Conservation (phyloP, 73 alveolate genomes). For the Paramecium sonneborni region DNA sequence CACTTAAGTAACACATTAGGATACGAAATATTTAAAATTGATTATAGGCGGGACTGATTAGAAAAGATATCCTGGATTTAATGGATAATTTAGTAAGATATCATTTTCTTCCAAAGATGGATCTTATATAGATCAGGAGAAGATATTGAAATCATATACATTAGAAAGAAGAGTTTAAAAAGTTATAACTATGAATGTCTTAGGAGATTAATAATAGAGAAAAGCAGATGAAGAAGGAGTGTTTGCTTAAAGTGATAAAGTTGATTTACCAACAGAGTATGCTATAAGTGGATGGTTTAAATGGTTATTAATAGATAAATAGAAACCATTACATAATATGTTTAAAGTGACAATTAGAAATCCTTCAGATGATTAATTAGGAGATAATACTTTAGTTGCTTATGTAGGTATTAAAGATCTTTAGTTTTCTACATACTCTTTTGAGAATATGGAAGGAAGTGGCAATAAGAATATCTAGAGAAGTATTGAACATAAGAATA, state of each 20-base stretch:
- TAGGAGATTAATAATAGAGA: not conserved
- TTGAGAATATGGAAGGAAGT: conserved; percentile 35
- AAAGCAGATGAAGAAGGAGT: not conserved
- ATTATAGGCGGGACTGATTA: conserved; percentile 38
- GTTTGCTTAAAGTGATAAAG: not conserved
- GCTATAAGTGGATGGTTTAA: conserved; percentile 39
- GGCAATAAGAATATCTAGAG: not conserved
- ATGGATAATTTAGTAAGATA: not conserved
- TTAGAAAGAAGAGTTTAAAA: not conserved
- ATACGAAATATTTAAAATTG: not conserved
- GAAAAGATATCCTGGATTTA: conserved; percentile 46
- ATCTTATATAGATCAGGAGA: not conserved
- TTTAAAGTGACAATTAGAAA: conserved; percentile 1
- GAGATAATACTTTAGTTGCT: not conserved
- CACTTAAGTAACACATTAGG: not conserved
- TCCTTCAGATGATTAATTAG: conserved; percentile 17
- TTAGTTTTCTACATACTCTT: conserved; percentile 19
- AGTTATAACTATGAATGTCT: not conserved
- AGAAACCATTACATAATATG: not conserved
- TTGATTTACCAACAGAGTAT: not conserved
- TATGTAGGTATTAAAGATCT: not conserved
- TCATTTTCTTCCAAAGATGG: not conserved
- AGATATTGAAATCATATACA: not conserved
- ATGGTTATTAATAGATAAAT: not conserved
- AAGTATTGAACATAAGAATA: conserved; percentile 39